Percentiles rank a stretch among this genome's conserved stretches.
Evolutionary conservation across 495 filamentous ascomycete genomes (phyloP).

Genomic region (Hypomontagnella submonticulosa): DNA sequence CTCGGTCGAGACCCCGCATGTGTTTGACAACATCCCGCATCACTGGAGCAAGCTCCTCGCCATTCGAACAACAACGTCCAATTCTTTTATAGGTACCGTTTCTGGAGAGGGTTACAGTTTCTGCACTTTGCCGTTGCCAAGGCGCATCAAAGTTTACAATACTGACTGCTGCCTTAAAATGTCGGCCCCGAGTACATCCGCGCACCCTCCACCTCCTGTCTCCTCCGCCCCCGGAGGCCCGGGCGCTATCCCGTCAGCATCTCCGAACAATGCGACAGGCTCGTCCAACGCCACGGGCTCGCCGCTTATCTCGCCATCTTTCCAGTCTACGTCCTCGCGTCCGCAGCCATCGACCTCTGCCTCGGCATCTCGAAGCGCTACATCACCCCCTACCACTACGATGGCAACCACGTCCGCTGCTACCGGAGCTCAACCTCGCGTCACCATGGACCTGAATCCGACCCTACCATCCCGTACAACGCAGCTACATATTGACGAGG

Average conservation of each 20-base stretch:
- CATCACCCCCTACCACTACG: constrained; percentile 32
- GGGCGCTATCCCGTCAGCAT: constrained; percentile 15
- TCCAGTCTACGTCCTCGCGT: constrained; percentile 24
- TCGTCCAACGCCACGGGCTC: constrained; percentile 20
- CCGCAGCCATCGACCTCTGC: constrained; percentile 31
- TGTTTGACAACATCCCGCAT: constrained; percentile 34
- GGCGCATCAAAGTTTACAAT: constrained; percentile 13
- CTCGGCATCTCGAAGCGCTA: constrained; percentile 33
- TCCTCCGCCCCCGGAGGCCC: constrained; percentile 20
- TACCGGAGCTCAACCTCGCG: constrained; percentile 27
- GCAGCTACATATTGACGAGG: constrained; percentile 67
- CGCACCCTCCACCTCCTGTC: constrained; percentile 18
- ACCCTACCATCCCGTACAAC: constrained; percentile 49
- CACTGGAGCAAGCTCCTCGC: constrained; percentile 27
- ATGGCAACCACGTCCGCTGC: constrained; percentile 20
- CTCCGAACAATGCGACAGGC: constrained; percentile 22
- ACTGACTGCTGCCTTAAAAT: constrained; percentile 16
- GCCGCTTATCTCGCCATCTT: constrained; percentile 21
- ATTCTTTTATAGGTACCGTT: constrained; percentile 11
- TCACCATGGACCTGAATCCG: constrained; percentile 38
- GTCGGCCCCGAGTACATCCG: constrained; percentile 35
- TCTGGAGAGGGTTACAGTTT: constrained; percentile 22
- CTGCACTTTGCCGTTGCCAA: constrained; percentile 29
- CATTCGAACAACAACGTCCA: constrained; percentile 24
- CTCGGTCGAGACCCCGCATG: constrained; percentile 39